phyloP scores from a whole-genome alignment of 164 flowering plant species.

The Litsea cubeba region DNA sequence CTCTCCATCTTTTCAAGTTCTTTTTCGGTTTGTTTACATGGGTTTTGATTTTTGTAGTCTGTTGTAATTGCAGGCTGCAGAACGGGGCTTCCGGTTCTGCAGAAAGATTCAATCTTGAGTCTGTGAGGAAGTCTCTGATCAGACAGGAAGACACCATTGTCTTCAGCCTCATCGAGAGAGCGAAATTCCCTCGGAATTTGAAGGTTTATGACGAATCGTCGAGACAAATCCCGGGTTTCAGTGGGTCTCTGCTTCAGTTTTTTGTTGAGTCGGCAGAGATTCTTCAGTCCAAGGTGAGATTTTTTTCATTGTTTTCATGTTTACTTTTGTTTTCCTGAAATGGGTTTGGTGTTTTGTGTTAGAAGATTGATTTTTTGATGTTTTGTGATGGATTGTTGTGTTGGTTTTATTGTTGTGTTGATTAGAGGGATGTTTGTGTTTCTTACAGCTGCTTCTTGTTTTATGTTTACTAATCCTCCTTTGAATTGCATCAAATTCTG shows the following conservation, averaged over 20 bases:
- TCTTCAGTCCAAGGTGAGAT: slow-evolving; percentile 55
- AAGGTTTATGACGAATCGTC: slow-evolving; percentile 29
- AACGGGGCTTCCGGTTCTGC: background rate
- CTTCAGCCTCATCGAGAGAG: slow-evolving; percentile 67
- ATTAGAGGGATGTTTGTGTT: background rate
- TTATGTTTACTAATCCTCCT: background rate
- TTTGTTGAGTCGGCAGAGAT: slow-evolving; percentile 59
- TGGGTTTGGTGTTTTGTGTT: background rate
- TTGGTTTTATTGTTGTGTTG: no score
- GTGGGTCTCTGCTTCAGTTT: slow-evolving; percentile 45
- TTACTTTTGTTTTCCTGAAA: background rate
- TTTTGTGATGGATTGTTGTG: background rate
- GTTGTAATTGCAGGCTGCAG: background rate
- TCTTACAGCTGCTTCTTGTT: background rate
- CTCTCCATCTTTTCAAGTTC: background rate
- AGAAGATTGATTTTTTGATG: background rate
- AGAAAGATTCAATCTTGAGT: slow-evolving; percentile 32
- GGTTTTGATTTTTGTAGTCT: slow-evolving; percentile 5
- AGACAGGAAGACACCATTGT: slow-evolving; percentile 78
- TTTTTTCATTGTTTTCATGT: background rate
- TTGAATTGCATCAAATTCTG: background rate
- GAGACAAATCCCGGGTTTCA: slow-evolving; percentile 14
- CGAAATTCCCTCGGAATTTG: slow-evolving; percentile 57
- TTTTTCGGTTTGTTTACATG: background rate
- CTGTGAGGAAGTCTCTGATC: slow-evolving; percentile 51